Evolutionary conservation across 345 rosid genomes (phyloP).

Genomic region (Brassica incana): DNA sequence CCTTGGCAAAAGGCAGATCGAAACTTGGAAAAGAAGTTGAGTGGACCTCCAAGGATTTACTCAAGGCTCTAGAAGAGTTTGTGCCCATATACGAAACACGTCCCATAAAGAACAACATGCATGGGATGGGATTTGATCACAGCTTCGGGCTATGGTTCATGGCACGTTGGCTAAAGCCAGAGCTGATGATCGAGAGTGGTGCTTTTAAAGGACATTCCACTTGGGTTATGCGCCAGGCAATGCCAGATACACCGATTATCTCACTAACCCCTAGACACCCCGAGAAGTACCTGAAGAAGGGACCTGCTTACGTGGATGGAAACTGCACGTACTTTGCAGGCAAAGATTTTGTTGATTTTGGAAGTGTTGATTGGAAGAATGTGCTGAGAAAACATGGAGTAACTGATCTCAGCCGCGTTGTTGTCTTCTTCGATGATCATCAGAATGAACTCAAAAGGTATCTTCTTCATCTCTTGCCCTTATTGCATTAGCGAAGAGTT

Average conservation of each 20-base stretch:
- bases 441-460: constrained; percentile 96
- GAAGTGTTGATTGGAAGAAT: constrained; percentile 77
- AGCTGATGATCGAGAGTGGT: constrained; percentile 95
- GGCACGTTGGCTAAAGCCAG: constrained; percentile 86
- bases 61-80: constrained; percentile 89
- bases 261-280: constrained; percentile 93
- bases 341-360: constrained; percentile 94
- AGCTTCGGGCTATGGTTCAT: constrained; percentile 99
- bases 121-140: constrained; percentile 99
- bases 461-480: background rate
- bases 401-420: constrained; percentile 60
- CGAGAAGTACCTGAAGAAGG: constrained; percentile 83
- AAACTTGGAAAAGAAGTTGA: constrained; percentile 92
- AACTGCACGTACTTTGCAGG: constrained; percentile 98
- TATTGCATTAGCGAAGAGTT: background rate
- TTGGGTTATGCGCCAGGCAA: constrained; percentile 98
- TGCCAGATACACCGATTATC: constrained; percentile 79
- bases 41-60: constrained; percentile 94
- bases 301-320: constrained; percentile 94
- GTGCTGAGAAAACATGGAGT: constrained; percentile 69
- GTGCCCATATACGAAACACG: constrained; percentile 90
- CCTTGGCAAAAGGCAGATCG: constrained; percentile 99
- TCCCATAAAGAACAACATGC: constrained; percentile 88
- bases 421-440: constrained; percentile 95
- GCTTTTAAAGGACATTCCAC: constrained; percentile 99